These are phyloP conservation scores for Mortierella sp. DNA, from an alignment of 371 early-diverging fungal genomes.

Conservation along the genomic window DNA sequence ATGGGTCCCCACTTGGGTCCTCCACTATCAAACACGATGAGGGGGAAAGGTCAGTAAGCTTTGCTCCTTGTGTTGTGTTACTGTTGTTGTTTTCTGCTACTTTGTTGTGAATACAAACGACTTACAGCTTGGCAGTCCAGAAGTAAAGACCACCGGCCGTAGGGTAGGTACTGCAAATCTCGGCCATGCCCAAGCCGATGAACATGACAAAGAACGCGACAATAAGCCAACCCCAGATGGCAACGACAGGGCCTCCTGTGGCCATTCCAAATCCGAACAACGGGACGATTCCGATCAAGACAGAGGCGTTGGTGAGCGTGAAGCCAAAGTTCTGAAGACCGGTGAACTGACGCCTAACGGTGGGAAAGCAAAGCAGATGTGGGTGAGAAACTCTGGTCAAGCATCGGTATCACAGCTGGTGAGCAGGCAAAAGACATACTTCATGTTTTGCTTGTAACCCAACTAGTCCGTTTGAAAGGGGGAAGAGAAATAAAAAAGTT, in stretches of 20 bases:
- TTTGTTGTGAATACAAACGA: too few relatives aligned
- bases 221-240: slow-evolving; percentile 80
- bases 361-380: background rate
- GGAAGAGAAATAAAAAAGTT: background rate
- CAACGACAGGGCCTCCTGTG: slow-evolving; percentile 71
- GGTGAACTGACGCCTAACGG: slow-evolving; percentile 45
- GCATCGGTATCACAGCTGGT: background rate
- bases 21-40: slow-evolving; percentile 14
- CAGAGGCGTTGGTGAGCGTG: slow-evolving; percentile 45
- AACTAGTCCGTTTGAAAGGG: slow-evolving; percentile 14
- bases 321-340: slow-evolving; percentile 55
- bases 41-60: background rate
- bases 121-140: slow-evolving; percentile 63
- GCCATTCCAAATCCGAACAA: slow-evolving; percentile 69
- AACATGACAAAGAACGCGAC: slow-evolving; percentile 64
- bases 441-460: slow-evolving; percentile 55
- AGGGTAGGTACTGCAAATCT: slow-evolving; percentile 81
- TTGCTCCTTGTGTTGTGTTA: too few relatives aligned
- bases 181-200: slow-evolving; percentile 75
- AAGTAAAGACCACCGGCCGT: slow-evolving; percentile 77
- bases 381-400: background rate
- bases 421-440: slow-evolving; percentile 21
- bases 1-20: slow-evolving; percentile 63
- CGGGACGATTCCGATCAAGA: slow-evolving; percentile 47
- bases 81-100: too few relatives aligned